phyloP scores from a whole-genome alignment of 2,329 filamentous ascomycete species.

The Aspergillus costaricaensis region DNA sequence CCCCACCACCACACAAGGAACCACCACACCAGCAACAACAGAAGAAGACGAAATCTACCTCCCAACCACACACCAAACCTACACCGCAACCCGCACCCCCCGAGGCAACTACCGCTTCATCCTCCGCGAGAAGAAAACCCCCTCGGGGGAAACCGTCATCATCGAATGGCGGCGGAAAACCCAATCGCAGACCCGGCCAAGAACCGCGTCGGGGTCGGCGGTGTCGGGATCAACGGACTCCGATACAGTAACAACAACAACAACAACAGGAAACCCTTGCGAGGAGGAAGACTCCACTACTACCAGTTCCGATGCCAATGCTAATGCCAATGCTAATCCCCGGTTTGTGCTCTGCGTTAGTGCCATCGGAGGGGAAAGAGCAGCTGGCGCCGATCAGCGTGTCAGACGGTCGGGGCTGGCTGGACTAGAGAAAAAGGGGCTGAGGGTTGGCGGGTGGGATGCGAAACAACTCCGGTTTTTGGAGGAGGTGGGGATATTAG shows the following conservation, averaged over 20 bases:
- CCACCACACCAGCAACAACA: no score
- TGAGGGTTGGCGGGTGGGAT: slow-evolving; percentile 31
- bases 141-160: background rate
- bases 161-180: background rate
- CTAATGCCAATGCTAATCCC: background rate
- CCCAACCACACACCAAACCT: background rate
- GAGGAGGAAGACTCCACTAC: background rate
- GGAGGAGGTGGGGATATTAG: slow-evolving; percentile 9
- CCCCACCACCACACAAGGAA: no score
- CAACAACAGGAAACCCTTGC: background rate
- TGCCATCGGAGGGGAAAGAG: background rate
- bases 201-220: background rate
- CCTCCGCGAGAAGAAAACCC: background rate
- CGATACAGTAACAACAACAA: background rate
- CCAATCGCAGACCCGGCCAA: background rate
- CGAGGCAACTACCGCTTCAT: background rate
- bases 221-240: background rate
- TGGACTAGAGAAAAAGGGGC: slow-evolving; percentile 19
- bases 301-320: background rate
- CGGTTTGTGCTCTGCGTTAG: slow-evolving; percentile 18
- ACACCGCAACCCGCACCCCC: background rate
- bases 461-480: slow-evolving; percentile 18
- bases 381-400: background rate
- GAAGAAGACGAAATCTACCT: background rate
- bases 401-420: slow-evolving; percentile 18